These are phyloP conservation scores for Capsicum chinense DNA, from an alignment of 257 asterid species.

Conservation along the genomic window DNA sequence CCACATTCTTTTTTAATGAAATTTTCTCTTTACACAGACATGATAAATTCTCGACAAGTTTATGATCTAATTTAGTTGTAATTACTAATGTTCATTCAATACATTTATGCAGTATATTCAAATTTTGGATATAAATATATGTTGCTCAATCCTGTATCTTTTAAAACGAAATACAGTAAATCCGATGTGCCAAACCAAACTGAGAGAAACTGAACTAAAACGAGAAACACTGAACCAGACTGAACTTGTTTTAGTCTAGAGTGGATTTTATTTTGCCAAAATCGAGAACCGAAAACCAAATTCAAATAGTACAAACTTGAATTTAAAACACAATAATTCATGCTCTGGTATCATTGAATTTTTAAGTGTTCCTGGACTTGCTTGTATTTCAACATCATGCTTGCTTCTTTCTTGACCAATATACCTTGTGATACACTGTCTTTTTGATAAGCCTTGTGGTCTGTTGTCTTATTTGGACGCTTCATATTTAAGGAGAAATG, in stretches of 20 bases:
- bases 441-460: not conserved
- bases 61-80: not conserved
- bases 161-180: not conserved
- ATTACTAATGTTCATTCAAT: not conserved
- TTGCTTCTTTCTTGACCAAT: not conserved
- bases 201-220: not conserved
- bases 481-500: not conserved
- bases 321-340: not conserved
- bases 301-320: not conserved
- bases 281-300: not conserved
- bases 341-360: not conserved
- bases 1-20: not conserved
- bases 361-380: not conserved
- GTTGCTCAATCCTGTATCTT: not conserved
- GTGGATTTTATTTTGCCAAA: not conserved
- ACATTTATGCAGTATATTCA: not conserved
- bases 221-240: not conserved
- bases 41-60: not conserved
- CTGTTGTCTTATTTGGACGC: not conserved
- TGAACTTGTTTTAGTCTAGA: not conserved
- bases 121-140: not conserved
- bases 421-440: not conserved
- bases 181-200: not conserved
- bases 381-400: not conserved
- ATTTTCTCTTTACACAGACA: not conserved